phyloP scores from a whole-genome alignment of 345 rosid species.

The Eucalyptus marginata region DNA sequence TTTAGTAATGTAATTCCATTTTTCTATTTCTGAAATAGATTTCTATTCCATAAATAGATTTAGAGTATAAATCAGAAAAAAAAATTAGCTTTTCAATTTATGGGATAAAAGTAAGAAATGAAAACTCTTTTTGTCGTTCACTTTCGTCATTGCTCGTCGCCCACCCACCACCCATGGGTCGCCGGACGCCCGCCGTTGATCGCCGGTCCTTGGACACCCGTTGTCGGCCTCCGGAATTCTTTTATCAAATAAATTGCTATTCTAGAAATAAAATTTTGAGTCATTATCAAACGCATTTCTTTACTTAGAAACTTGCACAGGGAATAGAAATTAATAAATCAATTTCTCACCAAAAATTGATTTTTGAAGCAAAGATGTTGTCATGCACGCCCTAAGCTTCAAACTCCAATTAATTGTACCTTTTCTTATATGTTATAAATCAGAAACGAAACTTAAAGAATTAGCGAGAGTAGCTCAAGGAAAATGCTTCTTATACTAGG shows the following conservation, averaged over 20 bases:
- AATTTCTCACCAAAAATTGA: rapidly evolving
- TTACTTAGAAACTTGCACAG: rapidly evolving
- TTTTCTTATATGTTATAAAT: neutral
- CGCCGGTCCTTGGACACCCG: too few relatives aligned
- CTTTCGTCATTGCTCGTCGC: rapidly evolving
- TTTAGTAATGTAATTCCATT: rapidly evolving
- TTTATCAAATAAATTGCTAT: too few relatives aligned
- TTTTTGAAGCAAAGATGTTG: too few relatives aligned
- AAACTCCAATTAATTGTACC: too few relatives aligned
- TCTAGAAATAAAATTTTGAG: rapidly evolving
- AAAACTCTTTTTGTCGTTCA: too few relatives aligned
- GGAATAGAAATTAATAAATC: too few relatives aligned
- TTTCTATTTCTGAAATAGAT: rapidly evolving
- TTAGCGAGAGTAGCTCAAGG: neutral
- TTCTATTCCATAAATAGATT: too few relatives aligned
- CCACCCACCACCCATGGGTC: too few relatives aligned
- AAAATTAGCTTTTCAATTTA: too few relatives aligned
- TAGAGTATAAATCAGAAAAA: too few relatives aligned
- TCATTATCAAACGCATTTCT: rapidly evolving
- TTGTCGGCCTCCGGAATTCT: rapidly evolving
- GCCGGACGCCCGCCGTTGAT: rapidly evolving
- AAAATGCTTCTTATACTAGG: neutral
- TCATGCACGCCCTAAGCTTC: too few relatives aligned
- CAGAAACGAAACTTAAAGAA: neutral
- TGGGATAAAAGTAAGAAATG: rapidly evolving